Percentiles rank a stretch among this genome's conserved stretches.
phyloP scores from a whole-genome alignment of 1,139 yeast genomes.

The Taphrina deformans region DNA sequence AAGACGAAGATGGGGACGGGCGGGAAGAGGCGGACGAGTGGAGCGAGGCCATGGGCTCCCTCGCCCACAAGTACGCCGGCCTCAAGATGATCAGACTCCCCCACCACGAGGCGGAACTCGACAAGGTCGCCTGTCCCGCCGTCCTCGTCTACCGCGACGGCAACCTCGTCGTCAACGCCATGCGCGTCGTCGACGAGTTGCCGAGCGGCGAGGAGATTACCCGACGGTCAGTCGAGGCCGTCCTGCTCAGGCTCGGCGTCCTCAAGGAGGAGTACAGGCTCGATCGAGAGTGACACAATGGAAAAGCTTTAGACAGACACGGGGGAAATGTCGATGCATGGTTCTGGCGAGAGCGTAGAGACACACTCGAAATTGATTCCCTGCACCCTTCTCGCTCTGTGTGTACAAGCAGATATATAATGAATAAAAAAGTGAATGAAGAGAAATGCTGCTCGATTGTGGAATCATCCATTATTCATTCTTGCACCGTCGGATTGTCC shows the following conservation, averaged over 20 bases:
- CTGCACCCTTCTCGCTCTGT: too few species aligned
- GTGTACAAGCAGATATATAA: neutral
- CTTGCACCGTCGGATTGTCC: too few species aligned
- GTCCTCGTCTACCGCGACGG: conserved; percentile 35
- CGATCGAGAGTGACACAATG: neutral
- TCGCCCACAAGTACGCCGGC: conserved; percentile 16
- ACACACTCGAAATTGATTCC: neutral
- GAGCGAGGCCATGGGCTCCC: neutral
- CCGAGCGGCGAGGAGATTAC: conserved; percentile 12
- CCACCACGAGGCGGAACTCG: conserved; percentile 34
- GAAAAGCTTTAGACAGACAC: too few species aligned
- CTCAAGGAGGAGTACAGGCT: neutral
- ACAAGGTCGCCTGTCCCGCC: conserved; percentile 35
- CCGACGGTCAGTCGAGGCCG: conserved; percentile 15
- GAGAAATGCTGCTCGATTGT: neutral
- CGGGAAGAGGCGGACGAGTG: neutral
- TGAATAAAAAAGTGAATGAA: neutral
- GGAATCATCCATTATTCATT: too few species aligned
- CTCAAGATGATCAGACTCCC: conserved; percentile 17
- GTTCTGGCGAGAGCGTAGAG: neutral
- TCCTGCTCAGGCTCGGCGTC: conserved; percentile 27
- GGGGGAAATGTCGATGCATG: neutral
- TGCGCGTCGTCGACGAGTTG: conserved; percentile 36
- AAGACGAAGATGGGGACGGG: neutral
- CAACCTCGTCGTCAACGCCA: conserved; percentile 29